phyloP scores from a whole-genome alignment of 495 filamentous ascomycete species.

The Annulohypoxylon moriforme region DNA sequence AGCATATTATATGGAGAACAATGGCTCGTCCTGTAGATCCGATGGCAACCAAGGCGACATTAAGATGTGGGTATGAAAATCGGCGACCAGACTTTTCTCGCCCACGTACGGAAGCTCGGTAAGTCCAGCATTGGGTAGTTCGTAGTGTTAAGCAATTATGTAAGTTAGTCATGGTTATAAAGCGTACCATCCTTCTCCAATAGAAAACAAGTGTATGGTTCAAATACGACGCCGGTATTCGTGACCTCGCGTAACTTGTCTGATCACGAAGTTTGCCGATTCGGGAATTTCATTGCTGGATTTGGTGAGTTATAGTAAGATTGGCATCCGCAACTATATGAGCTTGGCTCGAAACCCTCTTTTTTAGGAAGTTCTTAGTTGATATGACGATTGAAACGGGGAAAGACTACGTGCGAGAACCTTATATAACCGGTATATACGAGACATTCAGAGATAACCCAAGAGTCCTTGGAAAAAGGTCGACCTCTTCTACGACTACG shows the following conservation, averaged over 20 bases:
- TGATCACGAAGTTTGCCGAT: slow-evolving; percentile 10
- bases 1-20: background rate
- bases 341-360: slow-evolving; percentile 11
- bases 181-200: background rate
- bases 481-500: background rate
- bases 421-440: slow-evolving; percentile 13
- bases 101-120: slow-evolving; percentile 22
- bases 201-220: background rate
- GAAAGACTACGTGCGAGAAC: background rate
- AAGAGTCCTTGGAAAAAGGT: background rate
- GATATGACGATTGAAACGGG: slow-evolving; percentile 9
- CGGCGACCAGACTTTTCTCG: slow-evolving; percentile 10
- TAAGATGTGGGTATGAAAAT: background rate
- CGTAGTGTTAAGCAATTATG: background rate
- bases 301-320: slow-evolving; percentile 34
- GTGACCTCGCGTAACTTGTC: background rate
- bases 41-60: slow-evolving; percentile 7
- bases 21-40: slow-evolving; percentile 10
- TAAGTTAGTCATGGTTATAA: slow-evolving; percentile 12
- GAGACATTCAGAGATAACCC: background rate
- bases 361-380: slow-evolving; percentile 21
- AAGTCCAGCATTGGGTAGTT: slow-evolving; percentile 6
- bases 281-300: slow-evolving; percentile 11
- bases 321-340: background rate
- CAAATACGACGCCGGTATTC: slow-evolving; percentile 4